Base-by-base conservation (phyloP, 352 stramenopile species). In the Globisporangium apiculatum region DNA sequence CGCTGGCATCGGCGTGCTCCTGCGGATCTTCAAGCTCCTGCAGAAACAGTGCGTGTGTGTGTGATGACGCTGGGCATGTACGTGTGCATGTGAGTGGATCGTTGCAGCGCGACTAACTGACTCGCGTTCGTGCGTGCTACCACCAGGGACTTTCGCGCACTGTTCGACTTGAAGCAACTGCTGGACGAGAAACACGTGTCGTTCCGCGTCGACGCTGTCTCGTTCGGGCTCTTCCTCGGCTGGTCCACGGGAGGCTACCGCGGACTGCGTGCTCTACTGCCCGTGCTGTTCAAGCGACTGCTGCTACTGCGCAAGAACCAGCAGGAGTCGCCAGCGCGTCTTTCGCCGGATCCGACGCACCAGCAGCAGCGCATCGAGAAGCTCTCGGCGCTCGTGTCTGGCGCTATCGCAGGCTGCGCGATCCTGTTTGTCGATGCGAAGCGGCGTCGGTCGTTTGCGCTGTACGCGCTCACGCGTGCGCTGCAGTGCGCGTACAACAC, bases 401-500 rank as follows among this genome's bases (percentile, higher is more conserved):
- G 84, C 37, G 78, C 79, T 11, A 64, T 88, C 49, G 82, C 86
- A 2, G 80, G 76, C 31, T 67, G 74, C 5, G 77, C 81, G 1
- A 55, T 95, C 45, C 64, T 75, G 18, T 88, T 88, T 24, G 71
- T 94, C 42, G 71, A 94, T 53, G 62, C 66, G 14, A 88, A 86
- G 53, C 62, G 70, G 40, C 81, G 85, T 15, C 83, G 84, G 2
- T 93, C 86, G 7, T 56, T 96, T 18, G 86, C 83, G 48, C 64
- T 96, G 3, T 96, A 96, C 62, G 80, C 84, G 37, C 68, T 92
- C 59, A 87, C 85, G 10, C 82, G 86, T 46, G 83, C 83, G 50
- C 66, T 93, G 43, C 84, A 95, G 58, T 91, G 79, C 55, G 80
- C 68, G 31, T 95, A 95, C 75, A 95, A 95, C 69, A 88, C 71